These are phyloP conservation scores for Dothideomycetes sp. DNA, from an alignment of 2,329 filamentous ascomycete genomes.

Conservation along the genomic window DNA sequence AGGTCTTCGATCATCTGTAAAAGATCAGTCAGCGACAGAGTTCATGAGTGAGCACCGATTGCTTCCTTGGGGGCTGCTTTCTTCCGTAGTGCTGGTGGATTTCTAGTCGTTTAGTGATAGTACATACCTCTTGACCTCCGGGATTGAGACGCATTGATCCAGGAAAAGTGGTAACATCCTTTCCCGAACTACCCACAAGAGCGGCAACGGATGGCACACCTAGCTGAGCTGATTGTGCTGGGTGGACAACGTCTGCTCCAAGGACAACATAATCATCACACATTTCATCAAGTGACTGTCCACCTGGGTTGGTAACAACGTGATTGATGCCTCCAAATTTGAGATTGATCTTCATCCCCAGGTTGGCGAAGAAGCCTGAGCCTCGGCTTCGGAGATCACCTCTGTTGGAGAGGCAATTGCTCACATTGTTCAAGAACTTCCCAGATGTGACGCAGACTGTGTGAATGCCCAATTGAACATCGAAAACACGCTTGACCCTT, in stretches of 20 bases:
- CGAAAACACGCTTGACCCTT: neutral
- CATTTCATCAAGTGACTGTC: neutral
- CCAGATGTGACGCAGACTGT: neutral
- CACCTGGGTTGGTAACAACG: neutral
- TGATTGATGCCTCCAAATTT: slow-evolving; percentile 8
- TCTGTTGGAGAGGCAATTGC: too few species aligned
- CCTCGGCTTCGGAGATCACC: too few species aligned
- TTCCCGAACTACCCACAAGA: slow-evolving; percentile 29
- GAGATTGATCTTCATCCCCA: slow-evolving; percentile 9
- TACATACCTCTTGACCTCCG: slow-evolving; percentile 16
- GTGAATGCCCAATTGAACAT: neutral
- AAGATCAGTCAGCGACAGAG: too few species aligned
- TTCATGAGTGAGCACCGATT: too few species aligned
- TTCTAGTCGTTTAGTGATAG: too few species aligned
- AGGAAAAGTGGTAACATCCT: slow-evolving; percentile 18
- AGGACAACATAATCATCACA: slow-evolving; percentile 25
- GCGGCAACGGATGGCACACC: slow-evolving; percentile 28
- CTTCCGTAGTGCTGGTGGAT: too few species aligned
- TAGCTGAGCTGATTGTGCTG: slow-evolving; percentile 13
- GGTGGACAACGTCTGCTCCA: slow-evolving; percentile 34
- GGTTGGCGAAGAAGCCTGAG: slow-evolving; percentile 3
- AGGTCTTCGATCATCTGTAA: slow-evolving; percentile 19
- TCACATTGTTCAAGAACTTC: neutral
- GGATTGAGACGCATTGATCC: slow-evolving; percentile 26
- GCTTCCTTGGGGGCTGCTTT: too few species aligned